These are phyloP conservation scores for Candida stauntonica DNA, from an alignment of 805 yeast species.

Conservation along the genomic window DNA sequence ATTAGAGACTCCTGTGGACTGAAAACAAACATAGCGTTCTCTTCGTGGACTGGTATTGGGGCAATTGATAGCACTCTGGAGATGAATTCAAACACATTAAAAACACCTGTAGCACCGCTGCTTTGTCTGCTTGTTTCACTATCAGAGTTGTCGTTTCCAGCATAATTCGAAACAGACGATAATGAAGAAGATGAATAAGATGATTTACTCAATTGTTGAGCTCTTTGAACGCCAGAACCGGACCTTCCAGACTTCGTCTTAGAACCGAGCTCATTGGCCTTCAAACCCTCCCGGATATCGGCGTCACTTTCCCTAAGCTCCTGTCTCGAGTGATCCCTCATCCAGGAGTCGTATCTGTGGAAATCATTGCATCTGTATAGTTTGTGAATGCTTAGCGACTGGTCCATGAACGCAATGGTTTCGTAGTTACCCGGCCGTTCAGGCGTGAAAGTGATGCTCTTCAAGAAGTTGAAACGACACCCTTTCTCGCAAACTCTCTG, in stretches of 20 bases:
- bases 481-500: conserved; percentile 46
- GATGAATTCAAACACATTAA: conserved; percentile 7
- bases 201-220: no score
- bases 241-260: neutral
- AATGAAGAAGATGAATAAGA: no score
- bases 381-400: conserved; percentile 20
- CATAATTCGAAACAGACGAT: no score
- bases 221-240: conserved; percentile 1
- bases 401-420: conserved; percentile 17
- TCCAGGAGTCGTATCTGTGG: conserved; percentile 21
- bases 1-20: conserved; percentile 10
- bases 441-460: conserved; percentile 6
- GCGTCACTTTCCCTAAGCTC: conserved; percentile 20
- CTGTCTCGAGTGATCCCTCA: conserved; percentile 10
- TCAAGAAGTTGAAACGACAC: conserved; percentile 41
- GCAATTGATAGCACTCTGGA: conserved; percentile 10
- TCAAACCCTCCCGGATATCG: conserved; percentile 12
- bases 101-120: conserved; percentile 2
- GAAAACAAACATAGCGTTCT: conserved; percentile 8
- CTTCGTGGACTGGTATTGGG: neutral
- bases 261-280: conserved; percentile 1
- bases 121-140: conserved; percentile 13
- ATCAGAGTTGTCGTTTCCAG: no score
- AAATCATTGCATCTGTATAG: conserved; percentile 13
- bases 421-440: conserved; percentile 1